Evolutionary conservation across 306 rosid genomes (phyloP).

Genomic region (Cucurbita pepo): DNA sequence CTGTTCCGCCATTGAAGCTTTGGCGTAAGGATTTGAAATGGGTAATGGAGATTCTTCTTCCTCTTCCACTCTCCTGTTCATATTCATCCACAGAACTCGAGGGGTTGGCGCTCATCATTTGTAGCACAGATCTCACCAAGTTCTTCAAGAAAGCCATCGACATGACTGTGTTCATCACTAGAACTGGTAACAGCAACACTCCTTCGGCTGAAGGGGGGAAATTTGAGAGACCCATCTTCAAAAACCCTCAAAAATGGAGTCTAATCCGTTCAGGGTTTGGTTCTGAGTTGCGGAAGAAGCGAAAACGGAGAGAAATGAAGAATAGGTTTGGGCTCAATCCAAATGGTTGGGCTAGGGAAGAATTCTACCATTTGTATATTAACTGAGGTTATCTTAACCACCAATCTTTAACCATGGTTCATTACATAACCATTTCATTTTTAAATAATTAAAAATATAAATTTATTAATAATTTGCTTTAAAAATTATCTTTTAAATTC

Average conservation of each 20-base stretch:
- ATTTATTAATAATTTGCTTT: no score
- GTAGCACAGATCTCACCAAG: constrained; percentile 45
- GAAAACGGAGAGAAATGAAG: not conserved
- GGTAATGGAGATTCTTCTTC: constrained; percentile 39
- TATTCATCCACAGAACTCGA: constrained; percentile 13
- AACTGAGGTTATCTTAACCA: constrained; percentile 7
- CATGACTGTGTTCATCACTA: constrained; percentile 49
- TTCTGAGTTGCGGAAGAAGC: not conserved
- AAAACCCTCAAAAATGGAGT: not conserved
- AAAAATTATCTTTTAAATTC: no score
- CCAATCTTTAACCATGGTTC: constrained; percentile 14
- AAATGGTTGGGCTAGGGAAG: not conserved
- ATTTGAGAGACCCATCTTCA: constrained; percentile 58
- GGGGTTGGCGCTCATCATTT: constrained; percentile 19
- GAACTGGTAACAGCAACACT: constrained; percentile 24
- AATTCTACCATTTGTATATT: not conserved
- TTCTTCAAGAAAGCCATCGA: constrained; percentile 43
- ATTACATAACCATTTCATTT: not conserved
- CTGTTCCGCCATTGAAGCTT: not conserved
- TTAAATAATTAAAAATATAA: no score
- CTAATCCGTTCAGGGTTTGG: not conserved
- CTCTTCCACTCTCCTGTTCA: constrained; percentile 13
- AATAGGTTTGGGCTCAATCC: not conserved
- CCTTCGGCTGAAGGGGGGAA: constrained; percentile 30
- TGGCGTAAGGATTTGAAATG: constrained; percentile 37